phyloP scores from a whole-genome alignment of 352 stramenopile species.

The Phytophthora fragariae region DNA sequence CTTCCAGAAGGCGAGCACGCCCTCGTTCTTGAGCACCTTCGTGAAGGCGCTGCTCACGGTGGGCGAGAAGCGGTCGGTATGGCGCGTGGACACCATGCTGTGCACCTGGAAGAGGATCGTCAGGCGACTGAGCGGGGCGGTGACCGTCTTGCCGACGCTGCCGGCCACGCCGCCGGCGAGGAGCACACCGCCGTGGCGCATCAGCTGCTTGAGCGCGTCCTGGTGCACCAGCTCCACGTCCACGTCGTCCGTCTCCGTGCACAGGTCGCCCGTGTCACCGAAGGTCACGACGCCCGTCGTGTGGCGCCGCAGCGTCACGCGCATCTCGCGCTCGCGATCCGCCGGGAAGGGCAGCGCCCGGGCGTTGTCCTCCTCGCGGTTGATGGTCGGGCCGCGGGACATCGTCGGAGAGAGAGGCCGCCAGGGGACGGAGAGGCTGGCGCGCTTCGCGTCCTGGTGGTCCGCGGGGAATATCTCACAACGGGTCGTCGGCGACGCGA shows the following conservation, averaged over 20 bases:
- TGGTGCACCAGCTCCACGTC: conserved; percentile 78
- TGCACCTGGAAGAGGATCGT: conserved; percentile 98
- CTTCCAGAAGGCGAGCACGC: conserved; percentile 94
- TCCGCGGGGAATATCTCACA: conserved; percentile 9
- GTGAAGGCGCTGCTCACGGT: conserved; percentile 80
- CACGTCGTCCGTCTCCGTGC: conserved; percentile 83
- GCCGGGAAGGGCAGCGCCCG: conserved; percentile 18
- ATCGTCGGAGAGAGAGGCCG: conserved; percentile 19
- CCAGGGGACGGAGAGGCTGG: not conserved
- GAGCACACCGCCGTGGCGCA: conserved; percentile 82
- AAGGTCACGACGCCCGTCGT: conserved; percentile 87
- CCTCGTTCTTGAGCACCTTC: conserved; percentile 95
- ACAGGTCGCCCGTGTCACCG: conserved; percentile 77
- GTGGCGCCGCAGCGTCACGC: conserved; percentile 72
- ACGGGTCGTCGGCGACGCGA: not conserved
- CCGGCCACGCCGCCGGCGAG: conserved; percentile 94
- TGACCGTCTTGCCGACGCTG: conserved; percentile 96
- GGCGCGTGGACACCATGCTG: conserved; percentile 92
- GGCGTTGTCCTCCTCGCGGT: conserved; percentile 21
- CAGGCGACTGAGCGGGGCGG: conserved; percentile 93
- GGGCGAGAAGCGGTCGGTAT: conserved; percentile 86
- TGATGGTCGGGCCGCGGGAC: conserved; percentile 41
- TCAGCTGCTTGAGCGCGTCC: conserved; percentile 73
- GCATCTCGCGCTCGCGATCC: conserved; percentile 39
- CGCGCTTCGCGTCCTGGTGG: conserved; percentile 12